Evolutionary conservation across 1,284 basidiomycete genomes (phyloP).

Genomic region (Porodaedalea pini): DNA sequence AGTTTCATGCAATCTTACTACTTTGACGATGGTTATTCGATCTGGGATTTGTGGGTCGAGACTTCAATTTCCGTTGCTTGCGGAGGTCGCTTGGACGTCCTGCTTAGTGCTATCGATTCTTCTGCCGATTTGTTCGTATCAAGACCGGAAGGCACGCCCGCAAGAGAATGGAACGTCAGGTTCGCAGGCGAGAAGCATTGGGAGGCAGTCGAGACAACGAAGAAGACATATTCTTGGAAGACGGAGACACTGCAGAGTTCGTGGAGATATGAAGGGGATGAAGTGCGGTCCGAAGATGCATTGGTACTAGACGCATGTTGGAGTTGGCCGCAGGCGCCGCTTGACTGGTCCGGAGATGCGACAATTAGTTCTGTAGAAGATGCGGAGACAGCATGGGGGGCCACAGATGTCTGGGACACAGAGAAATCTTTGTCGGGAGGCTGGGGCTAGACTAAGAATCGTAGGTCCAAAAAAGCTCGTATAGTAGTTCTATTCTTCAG

Average conservation of each 20-base stretch:
- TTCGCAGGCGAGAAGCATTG: constrained; percentile 12
- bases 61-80: constrained; percentile 15
- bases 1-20: constrained; percentile 10
- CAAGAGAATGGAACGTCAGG: constrained; percentile 14
- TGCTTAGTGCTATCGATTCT: constrained; percentile 6
- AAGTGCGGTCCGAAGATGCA: neutral
- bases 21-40: constrained; percentile 8
- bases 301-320: neutral
- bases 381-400: neutral
- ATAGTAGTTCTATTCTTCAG: too few species aligned
- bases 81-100: constrained; percentile 13
- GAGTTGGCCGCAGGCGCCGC: neutral
- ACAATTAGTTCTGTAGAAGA: neutral
- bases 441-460: neutral
- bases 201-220: constrained; percentile 7
- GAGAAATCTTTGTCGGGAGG: neutral
- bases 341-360: neutral
- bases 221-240: neutral
- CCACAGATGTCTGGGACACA: neutral
- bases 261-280: neutral
- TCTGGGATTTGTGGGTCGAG: constrained; percentile 18
- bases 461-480: too few species aligned
- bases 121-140: neutral
- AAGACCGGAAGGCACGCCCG: neutral
- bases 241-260: neutral